phyloP scores from a whole-genome alignment of 2,329 filamentous ascomycete species.

The Penicillium paneum region DNA sequence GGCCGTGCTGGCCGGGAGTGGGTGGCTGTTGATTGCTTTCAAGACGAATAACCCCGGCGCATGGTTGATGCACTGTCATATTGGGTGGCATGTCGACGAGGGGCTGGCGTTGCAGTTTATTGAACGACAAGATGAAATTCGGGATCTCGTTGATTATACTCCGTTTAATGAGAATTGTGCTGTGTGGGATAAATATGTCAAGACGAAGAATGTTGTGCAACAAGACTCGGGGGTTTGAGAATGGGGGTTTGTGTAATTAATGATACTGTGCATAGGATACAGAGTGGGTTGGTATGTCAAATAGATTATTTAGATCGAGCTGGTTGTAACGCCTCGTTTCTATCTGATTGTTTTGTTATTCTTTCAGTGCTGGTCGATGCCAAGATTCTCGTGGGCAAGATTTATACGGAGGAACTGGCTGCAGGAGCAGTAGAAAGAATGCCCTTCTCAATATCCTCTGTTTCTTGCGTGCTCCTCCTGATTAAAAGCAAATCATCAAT shows the following conservation, averaged over 20 bases:
- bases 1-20: constrained; percentile 36
- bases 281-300: neutral
- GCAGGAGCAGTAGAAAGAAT: neutral
- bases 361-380: no score
- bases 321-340: neutral
- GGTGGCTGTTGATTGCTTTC: constrained; percentile 43
- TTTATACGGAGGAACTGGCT: neutral
- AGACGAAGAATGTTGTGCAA: neutral
- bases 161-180: neutral
- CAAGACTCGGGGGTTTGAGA: neutral
- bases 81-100: constrained; percentile 29
- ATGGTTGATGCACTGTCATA: constrained; percentile 46
- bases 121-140: constrained; percentile 14
- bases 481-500: constrained; percentile 54
- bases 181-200: neutral
- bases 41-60: constrained; percentile 44
- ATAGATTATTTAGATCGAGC: neutral
- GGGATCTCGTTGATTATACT: neutral
- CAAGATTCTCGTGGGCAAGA: no score
- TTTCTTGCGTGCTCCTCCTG: constrained; percentile 6
- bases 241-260: neutral
- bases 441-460: constrained; percentile 8
- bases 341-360: no score
- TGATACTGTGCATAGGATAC: neutral
- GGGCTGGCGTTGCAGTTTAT: constrained; percentile 28